Base-by-base conservation (phyloP, 331 rosid species). In the Quercus tomentella region DNA sequence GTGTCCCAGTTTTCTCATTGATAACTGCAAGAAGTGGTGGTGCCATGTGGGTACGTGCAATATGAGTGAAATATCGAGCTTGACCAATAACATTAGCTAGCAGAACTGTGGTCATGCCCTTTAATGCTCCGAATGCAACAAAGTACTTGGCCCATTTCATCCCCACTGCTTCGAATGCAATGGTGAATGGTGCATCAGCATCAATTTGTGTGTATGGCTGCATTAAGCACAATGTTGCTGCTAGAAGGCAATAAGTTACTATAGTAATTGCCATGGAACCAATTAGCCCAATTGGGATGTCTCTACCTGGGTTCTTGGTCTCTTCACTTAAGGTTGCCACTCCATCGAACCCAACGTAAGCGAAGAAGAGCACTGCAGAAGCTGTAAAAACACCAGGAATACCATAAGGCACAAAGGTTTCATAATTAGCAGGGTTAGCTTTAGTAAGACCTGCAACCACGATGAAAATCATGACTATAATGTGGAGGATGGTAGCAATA, bases 11-110 rank as follows among this genome's bases (percentile, higher is more conserved):
- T 77, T 28, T 90, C 31, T 57, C 60, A 35, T 88, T 81, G 66
- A 88, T 86, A 18, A 31, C 52, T 5, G 94, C 94, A 10, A 90
- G 77, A 80, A 84, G 76, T 1, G 81, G 62, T 6, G 92, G 94
- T 5, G 85, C 71, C 86, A 90, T 81, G 43, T 82, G 83, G 0
- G 92, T 81, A 1, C 91, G 74, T 2, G 89, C 89, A 23, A 90
- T 90, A 49, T 90, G 94, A 20, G 92, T 88, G 70, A 88, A 83
- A 51, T 90, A 90, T 66, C 94, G 82, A 1, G 94, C 88, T 84
- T 90, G 89, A 4, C 88, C 89, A n/a, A 90, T 79, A 2, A 86
- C 84, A 4, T 80, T 85, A 28, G 87, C 92, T 11, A 90, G 89
- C 1, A 90, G 62, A 68, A 77, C 88, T 2, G 87, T 84, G 1